Conservation (phyloP, 805 yeast genomes). For the Candida parachauliodes region DNA sequence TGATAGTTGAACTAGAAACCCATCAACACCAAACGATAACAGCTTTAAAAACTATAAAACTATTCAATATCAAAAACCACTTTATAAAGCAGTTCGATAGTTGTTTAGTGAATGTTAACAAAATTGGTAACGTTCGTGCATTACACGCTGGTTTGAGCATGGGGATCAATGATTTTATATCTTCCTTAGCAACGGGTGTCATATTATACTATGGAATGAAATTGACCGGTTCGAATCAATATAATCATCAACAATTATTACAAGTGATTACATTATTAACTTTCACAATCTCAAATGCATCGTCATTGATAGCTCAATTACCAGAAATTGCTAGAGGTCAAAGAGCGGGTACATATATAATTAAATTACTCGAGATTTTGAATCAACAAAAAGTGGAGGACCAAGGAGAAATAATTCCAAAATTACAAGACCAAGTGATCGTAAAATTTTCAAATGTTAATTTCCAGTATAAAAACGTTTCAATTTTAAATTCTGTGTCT, state of each 20-base stretch:
- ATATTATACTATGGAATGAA: slow-evolving; percentile 77
- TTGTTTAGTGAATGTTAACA: slow-evolving; percentile 27
- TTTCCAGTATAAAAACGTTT: slow-evolving; percentile 46
- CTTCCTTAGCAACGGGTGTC: slow-evolving; percentile 63
- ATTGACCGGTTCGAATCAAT: slow-evolving; percentile 58
- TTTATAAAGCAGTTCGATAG: slow-evolving; percentile 40
- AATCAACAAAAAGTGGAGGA: slow-evolving; percentile 24
- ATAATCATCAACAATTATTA: slow-evolving; percentile 55
- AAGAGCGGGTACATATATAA: slow-evolving; percentile 56
- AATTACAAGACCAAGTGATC: slow-evolving; percentile 20
- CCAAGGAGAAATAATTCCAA: slow-evolving; percentile 32
- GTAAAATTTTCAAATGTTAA: slow-evolving; percentile 41
- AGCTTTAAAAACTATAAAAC: slow-evolving; percentile 62
- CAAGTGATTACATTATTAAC: slow-evolving; percentile 68
- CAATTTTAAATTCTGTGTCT: slow-evolving; percentile 37
- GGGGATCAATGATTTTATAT: slow-evolving; percentile 51
- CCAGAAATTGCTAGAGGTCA: slow-evolving; percentile 82
- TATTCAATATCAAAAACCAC: slow-evolving; percentile 47
- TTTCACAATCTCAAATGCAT: slow-evolving; percentile 67
- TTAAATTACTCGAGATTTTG: slow-evolving; percentile 29
- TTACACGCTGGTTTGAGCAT: slow-evolving; percentile 64
- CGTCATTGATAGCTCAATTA: slow-evolving; percentile 56
- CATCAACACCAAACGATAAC: slow-evolving; percentile 48
- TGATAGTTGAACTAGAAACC: slow-evolving; percentile 53
- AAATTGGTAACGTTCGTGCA: slow-evolving; percentile 50